Evolutionary conservation across 164 flowering plant genomes (phyloP), one percentile per base, ranked within the genome.

Genomic region (Cinnamomum chago): DNA sequence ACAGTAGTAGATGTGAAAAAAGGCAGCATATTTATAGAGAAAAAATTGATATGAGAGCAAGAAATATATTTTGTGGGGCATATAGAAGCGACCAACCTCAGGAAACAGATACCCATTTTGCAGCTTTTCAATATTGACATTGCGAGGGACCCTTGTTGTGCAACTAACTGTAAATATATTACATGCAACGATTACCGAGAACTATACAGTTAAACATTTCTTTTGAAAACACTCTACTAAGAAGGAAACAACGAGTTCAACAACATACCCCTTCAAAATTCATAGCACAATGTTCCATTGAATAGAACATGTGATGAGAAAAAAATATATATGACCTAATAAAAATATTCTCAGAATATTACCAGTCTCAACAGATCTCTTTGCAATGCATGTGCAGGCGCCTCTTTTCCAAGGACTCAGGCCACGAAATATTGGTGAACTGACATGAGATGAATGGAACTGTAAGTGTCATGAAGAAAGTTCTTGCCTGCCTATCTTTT

Each of bases 91-190:
- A 73, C 82, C 62, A 27, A 88, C 95, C 90, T 91, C 90, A 6
- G 93, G 89, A 79, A 91, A 89, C 76, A 91, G 74, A 79, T 86
- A 91, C 15, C 78, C 85, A 62, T 58, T 76, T 79, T 73, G 80
- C 70, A 91, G 84, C 74, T 73, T 87, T 73, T 85, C 92, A 84
- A 91, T 55, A 69, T 89, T 85, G n/a, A 40, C 80, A 79, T 84
- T 90, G 69, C 95, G 90, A 1, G 78, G 51, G 18, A 90, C 86
- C 71, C 79, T 82, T 15, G 95, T 82, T 15, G 95, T 88, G 58
- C 74, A 70, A 67, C 81, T 80, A 77, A 76, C 89, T 83, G 80
- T 50, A 52, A 75, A 17, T 70, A 68, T 35, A 2, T 47, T 13
- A 73, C 28, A 28, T 18, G 40, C 69, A 28, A 30, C 17, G 28